Evolutionary conservation across 78 protist genomes (phyloP), one percentile per base, ranked within the genome.

Genomic region (Mastigamoeba balamuthi): DNA sequence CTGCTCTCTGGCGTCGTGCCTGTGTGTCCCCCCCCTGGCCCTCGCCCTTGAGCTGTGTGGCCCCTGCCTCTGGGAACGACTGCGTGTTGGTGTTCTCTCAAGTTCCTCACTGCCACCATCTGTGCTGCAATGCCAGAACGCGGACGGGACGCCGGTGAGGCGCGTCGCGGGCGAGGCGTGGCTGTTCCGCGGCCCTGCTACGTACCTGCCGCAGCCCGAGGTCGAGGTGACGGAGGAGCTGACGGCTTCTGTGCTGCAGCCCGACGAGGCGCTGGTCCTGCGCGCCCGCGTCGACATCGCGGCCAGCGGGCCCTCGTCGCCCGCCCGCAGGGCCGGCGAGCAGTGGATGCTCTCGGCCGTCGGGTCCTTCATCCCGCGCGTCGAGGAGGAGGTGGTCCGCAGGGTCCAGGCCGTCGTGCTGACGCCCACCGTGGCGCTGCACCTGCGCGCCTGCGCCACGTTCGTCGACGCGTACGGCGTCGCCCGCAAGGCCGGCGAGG

Each of bases 151-250:
- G 2, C 43, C 42, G 37, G 40, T 65, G 35, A n/a, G 2, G 58
- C 78, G 29, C 64, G 2, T 0, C 10, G 84, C 83, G 27, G 84
- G 88, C 8, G 79, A 78, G 8, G 82, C 70, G 76, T 84, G 83
- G 84, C 73, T 74, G 39, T 77, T 84, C 38, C 37, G 6, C 1
- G 87, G 82, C 17, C 82, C 81, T 5, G 72, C 33, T 28, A 82
- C 82, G 7, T 82, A 79, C 80, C 7, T 43, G 6, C 85, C 82
- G 25, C 37, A 10, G 30, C 33, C 17, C 10, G 39, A 40, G 28
- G 83, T 72, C n/a, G 43, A 30, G 33, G 6, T 78, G 38, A 43
- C 72, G 27, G 44, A 48, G 40, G 73, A 2, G 40, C 38, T 82
- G 27, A 28, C 23, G 8, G 81, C 80, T 0, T 0, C 0, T 3